Base-by-base conservation (phyloP, 2,329 filamentous ascomycete genomes). In the Aspergillus melleus region DNA sequence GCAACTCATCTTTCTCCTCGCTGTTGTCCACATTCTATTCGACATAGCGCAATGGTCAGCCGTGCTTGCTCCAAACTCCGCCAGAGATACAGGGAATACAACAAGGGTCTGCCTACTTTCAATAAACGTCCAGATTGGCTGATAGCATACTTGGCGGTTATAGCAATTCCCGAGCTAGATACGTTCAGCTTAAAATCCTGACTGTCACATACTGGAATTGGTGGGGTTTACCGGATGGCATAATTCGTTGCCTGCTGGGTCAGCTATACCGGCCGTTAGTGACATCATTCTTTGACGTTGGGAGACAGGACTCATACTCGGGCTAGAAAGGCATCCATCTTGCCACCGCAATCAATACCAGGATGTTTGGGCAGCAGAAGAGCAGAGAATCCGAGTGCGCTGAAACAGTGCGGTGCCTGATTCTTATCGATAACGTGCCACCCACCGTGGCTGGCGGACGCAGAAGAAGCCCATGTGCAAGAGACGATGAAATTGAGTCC, bases 181-280 rank as follows among this genome's bases (percentile, higher is more conserved):
- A 11, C 6, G 9, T 46, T 56, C n/a, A 12, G 47, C 24, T 10
- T 39, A 19, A 36, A n/a, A 16, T 20, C 16, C 1, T 52, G 46
- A 58, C 24, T 58, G 80, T 42, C n/a, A 12, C 36, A 54, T 12
- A 22, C 44, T 11, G 10, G 20, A n/a, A 19, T 11, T 10, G 5
- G 20, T 39, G 10, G 46, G 36, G 64, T 54, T 55, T 72, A 78
- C 76, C 90, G 84, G 69, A 97, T 93, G 73, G 92, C 92, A 84
- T 95, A 96, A 79, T 92, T 96, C 84, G 96, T 89, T 53, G 91
- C 91, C 79, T 96, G 91, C 67, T 88, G 84, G 60, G 88, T 90
- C 66, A 88, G 78, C 85, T 88, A 62, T 55, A 46, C 49, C 58
- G 57, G 61, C 11, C 10, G 57, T 64, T 57, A 68, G 61, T 50